phyloP scores from a whole-genome alignment of 805 yeast species.

The Komagataella ulmi region DNA sequence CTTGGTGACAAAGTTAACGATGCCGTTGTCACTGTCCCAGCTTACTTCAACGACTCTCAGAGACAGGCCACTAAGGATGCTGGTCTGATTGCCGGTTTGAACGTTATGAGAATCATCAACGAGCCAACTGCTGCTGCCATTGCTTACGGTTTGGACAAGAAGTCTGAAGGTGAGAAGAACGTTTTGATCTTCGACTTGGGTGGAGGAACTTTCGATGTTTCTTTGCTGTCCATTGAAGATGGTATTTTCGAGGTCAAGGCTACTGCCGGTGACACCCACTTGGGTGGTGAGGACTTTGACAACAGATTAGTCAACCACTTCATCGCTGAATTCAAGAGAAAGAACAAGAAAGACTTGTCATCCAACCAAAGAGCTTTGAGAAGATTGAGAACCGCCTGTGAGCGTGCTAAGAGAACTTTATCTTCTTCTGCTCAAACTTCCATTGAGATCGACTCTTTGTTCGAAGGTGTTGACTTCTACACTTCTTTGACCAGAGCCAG shows the following conservation, averaged over 20 bases:
- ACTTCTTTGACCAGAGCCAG: conserved; percentile 94
- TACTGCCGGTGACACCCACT: conserved; percentile 98
- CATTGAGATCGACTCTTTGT: conserved; percentile 90
- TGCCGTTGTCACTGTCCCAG: conserved; percentile 72
- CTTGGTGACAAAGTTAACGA: conserved; percentile 59
- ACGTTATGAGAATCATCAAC: conserved; percentile 65
- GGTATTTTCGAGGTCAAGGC: conserved; percentile 97
- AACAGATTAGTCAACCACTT: conserved; percentile 89
- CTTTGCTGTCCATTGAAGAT: conserved; percentile 83
- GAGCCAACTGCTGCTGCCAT: conserved; percentile 96
- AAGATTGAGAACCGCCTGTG: conserved; percentile 98
- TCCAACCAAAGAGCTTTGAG: conserved; percentile 63
- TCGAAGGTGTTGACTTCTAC: conserved; percentile 92
- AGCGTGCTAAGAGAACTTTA: conserved; percentile 97
- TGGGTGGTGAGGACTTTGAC: conserved; percentile 99
- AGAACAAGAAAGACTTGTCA: not conserved
- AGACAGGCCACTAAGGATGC: conserved; percentile 78
- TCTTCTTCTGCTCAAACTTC: conserved; percentile 94
- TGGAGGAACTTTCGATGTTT: conserved; percentile 98
- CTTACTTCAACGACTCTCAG: conserved; percentile 70
- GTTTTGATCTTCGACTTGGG: conserved; percentile 92
- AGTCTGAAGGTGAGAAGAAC: conserved; percentile 69
- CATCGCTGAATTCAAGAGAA: conserved; percentile 78
- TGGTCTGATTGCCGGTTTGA: conserved; percentile 69
- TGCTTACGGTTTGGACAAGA: conserved; percentile 96